Percentiles rank a stretch among this genome's conserved stretches.
Conservation (phyloP, 2,329 filamentous ascomycete genomes). For the Harringtonia aguacate region DNA sequence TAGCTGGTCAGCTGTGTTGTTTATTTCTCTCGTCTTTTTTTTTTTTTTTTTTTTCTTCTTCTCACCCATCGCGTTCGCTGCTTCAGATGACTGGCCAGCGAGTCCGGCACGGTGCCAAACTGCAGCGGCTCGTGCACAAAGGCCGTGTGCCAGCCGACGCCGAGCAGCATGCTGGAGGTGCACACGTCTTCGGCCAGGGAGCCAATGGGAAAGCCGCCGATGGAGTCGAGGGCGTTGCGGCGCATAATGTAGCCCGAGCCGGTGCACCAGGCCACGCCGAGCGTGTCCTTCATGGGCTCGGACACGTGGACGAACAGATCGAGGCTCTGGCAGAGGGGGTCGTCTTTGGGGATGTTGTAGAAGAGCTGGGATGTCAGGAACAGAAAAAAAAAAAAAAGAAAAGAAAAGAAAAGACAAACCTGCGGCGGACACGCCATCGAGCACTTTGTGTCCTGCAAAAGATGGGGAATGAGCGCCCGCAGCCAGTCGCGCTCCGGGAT, state of each 20-base stretch:
- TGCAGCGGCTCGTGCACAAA: conserved; percentile 49
- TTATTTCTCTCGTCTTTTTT: no score
- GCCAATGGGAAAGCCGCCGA: conserved; percentile 51
- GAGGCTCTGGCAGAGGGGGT: conserved; percentile 45
- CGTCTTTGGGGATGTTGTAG: conserved; percentile 48
- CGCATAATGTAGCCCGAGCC: conserved; percentile 52
- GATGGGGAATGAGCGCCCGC: conserved; percentile 43
- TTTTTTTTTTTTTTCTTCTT: no score
- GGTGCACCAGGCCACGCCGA: conserved; percentile 47
- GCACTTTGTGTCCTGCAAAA: conserved; percentile 43
- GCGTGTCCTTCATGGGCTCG: conserved; percentile 35
- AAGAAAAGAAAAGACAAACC: no score
- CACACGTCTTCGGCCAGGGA: conserved; percentile 50
- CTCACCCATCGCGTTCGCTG: conserved; percentile 45
- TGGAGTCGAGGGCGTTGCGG: conserved; percentile 44
- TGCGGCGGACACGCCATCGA: conserved; percentile 47
- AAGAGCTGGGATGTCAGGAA: no score
- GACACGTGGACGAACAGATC: conserved; percentile 46
- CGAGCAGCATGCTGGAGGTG: conserved; percentile 46
- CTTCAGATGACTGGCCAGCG: conserved; percentile 42
- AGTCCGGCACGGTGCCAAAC: conserved; percentile 47
- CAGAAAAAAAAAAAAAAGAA: no score
- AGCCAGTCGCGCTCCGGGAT: conserved; percentile 52
- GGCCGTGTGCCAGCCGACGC: conserved; percentile 49
- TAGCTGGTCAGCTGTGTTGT: no score